phyloP scores from a whole-genome alignment of 805 yeast species.

The Wickerhamia fluorescens region DNA sequence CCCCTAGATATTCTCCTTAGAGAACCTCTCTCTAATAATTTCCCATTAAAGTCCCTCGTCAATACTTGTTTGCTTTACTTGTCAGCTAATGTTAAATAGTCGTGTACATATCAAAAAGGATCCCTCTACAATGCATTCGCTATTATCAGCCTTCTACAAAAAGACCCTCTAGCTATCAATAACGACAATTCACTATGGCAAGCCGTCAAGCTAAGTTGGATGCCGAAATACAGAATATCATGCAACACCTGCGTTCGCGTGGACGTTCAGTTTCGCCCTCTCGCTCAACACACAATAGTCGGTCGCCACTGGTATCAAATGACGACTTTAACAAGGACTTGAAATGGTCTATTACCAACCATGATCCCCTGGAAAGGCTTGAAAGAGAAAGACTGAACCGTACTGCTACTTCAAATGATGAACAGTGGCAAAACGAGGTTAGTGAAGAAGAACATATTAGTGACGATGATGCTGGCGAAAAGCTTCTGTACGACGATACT shows the following conservation, averaged over 20 bases:
- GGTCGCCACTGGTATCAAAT: slow-evolving; percentile 30
- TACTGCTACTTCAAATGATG: slow-evolving; percentile 7
- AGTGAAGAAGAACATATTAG: slow-evolving; percentile 58
- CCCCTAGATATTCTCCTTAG: too few relatives aligned
- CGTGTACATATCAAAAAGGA: too few relatives aligned
- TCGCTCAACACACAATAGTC: slow-evolving; percentile 16
- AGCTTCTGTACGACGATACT: slow-evolving; percentile 56
- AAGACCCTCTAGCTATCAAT: too few relatives aligned
- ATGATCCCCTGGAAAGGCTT: slow-evolving; percentile 64
- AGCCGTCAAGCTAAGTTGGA: slow-evolving; percentile 32
- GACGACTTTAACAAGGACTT: slow-evolving; percentile 36
- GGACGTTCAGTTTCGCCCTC: slow-evolving; percentile 34
- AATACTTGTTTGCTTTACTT: too few relatives aligned
- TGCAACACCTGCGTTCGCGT: slow-evolving; percentile 31
- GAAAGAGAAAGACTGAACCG: slow-evolving; percentile 2
- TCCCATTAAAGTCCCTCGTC: too few relatives aligned
- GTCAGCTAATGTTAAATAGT: too few relatives aligned
- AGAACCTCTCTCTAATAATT: too few relatives aligned
- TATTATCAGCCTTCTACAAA: too few relatives aligned
- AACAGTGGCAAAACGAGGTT: slow-evolving; percentile 25
- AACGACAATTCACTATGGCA: slow-evolving; percentile 25
- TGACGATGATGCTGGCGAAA: slow-evolving; percentile 50
- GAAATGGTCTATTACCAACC: slow-evolving; percentile 61
- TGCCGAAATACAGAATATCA: slow-evolving; percentile 35
- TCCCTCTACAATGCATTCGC: too few relatives aligned